Percentiles rank a stretch among this genome's conserved stretches.
Evolutionary conservation across 176 grass and related monocot species (phyloP).

Genomic region (Rhynchospora breviuscula): DNA sequence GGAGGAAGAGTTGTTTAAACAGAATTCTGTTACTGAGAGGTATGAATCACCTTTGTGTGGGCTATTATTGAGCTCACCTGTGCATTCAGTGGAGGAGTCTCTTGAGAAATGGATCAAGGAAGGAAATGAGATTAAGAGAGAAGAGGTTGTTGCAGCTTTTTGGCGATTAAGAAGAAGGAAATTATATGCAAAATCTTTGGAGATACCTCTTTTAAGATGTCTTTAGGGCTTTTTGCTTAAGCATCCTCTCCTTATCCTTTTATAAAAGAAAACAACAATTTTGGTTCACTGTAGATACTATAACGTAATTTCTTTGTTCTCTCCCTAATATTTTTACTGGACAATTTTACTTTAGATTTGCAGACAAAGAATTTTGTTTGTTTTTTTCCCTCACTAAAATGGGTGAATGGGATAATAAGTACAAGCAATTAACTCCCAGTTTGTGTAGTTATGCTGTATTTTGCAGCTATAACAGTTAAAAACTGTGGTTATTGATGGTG

Average conservation of each 20-base stretch:
- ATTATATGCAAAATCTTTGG: conserved; percentile 52
- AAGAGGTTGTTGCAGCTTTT: conserved; percentile 29
- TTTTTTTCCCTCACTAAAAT: background rate
- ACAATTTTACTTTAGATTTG: no score
- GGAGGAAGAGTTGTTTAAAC: conserved; percentile 29
- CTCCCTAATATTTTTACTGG: no score
- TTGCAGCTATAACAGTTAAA: background rate
- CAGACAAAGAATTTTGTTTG: no score
- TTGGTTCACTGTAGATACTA: background rate
- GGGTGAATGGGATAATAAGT: background rate
- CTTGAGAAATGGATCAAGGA: conserved; percentile 57
- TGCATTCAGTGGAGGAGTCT: conserved; percentile 3
- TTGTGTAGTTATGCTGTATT: background rate
- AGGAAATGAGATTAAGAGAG: conserved; percentile 46
- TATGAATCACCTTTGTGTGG: conserved; percentile 27
- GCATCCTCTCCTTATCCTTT: background rate
- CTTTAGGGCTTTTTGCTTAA: background rate
- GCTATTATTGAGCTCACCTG: conserved; percentile 29
- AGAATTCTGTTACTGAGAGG: background rate
- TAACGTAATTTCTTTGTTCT: background rate
- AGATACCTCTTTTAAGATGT: conserved; percentile 34
- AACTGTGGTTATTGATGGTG: background rate
- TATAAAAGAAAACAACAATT: background rate
- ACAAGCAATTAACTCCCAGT: background rate
- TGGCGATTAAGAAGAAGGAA: conserved; percentile 38